phyloP scores from a whole-genome alignment of 2,329 filamentous ascomycete species.

The Ceratocystis diversiconidia region DNA sequence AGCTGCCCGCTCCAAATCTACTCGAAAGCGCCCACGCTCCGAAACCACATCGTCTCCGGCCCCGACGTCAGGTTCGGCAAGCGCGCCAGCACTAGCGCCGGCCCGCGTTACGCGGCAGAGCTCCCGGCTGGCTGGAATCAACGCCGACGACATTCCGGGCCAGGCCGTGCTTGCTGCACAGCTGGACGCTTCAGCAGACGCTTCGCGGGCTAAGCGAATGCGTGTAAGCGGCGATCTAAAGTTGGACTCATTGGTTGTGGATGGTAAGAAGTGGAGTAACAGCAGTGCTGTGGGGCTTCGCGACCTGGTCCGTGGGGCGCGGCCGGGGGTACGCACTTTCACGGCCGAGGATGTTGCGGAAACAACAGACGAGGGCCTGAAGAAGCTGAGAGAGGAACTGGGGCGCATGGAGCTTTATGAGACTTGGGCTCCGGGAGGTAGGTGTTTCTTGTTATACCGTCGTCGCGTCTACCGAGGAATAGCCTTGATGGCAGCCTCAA shows the following conservation, averaged over 20 bases:
- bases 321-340: constrained; percentile 74
- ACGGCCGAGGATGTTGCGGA: constrained; percentile 68
- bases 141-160: constrained; percentile 32
- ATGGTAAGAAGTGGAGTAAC: constrained; percentile 60
- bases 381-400: constrained; percentile 62
- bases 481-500: neutral
- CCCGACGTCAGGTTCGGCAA: neutral
- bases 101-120: constrained; percentile 41
- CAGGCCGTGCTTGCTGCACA: constrained; percentile 35
- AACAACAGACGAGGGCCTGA: constrained; percentile 63
- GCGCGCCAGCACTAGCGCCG: constrained; percentile 32
- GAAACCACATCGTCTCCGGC: constrained; percentile 21
- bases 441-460: constrained; percentile 21
- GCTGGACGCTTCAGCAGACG: constrained; percentile 26
- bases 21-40: constrained; percentile 21
- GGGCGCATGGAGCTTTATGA: constrained; percentile 66
- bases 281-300: constrained; percentile 50
- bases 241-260: constrained; percentile 64
- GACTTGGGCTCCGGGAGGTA: constrained; percentile 66
- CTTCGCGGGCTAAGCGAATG: constrained; percentile 41
- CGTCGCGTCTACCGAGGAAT: neutral
- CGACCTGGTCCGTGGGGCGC: constrained; percentile 47
- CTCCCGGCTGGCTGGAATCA: constrained; percentile 42
- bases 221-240: constrained; percentile 46
- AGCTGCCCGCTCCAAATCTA: constrained; percentile 20